Base-by-base conservation (phyloP, 306 rosid species). In the Parietaria judaica region DNA sequence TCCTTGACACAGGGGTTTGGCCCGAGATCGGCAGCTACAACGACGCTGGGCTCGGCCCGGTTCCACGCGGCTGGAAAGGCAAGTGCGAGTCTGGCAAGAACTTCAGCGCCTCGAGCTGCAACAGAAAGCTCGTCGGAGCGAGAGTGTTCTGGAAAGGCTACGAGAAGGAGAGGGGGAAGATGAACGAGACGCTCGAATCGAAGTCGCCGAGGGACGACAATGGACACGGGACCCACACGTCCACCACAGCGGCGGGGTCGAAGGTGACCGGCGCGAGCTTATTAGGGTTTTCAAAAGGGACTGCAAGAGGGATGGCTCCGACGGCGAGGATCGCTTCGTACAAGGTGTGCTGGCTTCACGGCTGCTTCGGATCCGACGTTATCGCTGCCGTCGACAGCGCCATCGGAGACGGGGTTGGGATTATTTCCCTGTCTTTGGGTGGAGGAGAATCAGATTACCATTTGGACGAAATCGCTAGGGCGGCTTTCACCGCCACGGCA, bases 11-110 rank as follows among this genome's bases (percentile, higher is more conserved):
- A 0, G 64, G 72, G 34, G 58, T 66, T 44, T 66, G 77, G 64
- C 76, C 68, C 3, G 59, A 66, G 67, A 74, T 81, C 41, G 60
- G 60, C 3, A 81, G 85, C 55, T 85, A 79, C 51, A 54, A 36
- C 31, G 72, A 72, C n/a, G 14, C 47, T 16, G 67, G 71, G 6
- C 68, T 66, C 53, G 51, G 53, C 4, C 13, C 54, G 31, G 59
- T 72, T 37, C 77, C 72, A 3, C 11, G 63, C 48, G 44, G 67
- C 57, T 72, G 72, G 76, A 60, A 60, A 53, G 76, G 72, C 3
- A 3, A 8, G 11, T 72, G 72, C 17, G 54, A 66, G 14, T 44
- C 14, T 5, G 68, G 72, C 14, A 54, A 47, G 3, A 7, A 34
- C 8, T 72, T 72, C 58, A 48, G 16, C 56, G 17, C 72, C 12